A percentile compares a stretch with the other conserved stretches of the same genome.
Evolutionary conservation across 129 eudicot species (phyloP).

Genomic region (Heracleum sosnowskyi): DNA sequence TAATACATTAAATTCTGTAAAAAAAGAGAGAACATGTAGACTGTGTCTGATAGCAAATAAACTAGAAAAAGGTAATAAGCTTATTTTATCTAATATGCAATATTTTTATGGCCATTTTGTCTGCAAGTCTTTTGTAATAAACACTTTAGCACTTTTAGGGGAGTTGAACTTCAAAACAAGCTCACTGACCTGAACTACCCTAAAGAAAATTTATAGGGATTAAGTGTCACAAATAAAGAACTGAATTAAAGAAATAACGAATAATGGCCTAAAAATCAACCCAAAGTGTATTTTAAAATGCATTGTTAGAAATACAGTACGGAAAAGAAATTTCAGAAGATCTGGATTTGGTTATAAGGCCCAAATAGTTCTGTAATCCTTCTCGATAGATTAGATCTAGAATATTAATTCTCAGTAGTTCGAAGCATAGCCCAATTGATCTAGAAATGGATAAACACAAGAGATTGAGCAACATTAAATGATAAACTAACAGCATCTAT

Average conservation of each 20-base stretch:
- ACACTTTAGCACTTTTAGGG: slow-evolving; percentile 25
- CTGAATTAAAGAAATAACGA: background rate
- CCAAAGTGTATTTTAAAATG: background rate
- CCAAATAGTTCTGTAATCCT: background rate
- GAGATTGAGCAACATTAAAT: background rate
- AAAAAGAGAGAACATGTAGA: background rate
- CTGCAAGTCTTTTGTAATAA: slow-evolving; percentile 27
- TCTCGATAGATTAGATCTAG: background rate
- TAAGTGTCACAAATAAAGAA: background rate
- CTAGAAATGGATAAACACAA: background rate
- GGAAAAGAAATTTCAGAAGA: background rate
- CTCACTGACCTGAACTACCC: slow-evolving; percentile 17
- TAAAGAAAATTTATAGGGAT: background rate
- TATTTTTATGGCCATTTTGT: slow-evolving; percentile 23
- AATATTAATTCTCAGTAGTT: background rate
- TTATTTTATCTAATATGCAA: background rate
- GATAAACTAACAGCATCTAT: background rate
- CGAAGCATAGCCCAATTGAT: background rate
- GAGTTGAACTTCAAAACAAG: slow-evolving; percentile 18
- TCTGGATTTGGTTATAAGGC: background rate
- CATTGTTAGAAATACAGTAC: background rate
- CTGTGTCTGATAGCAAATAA: background rate
- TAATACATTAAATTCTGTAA: background rate
- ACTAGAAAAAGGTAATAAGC: background rate
- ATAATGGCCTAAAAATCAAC: background rate